phyloP scores from a whole-genome alignment of 1,139 yeast species.

The Blastobotrys serpentis region DNA sequence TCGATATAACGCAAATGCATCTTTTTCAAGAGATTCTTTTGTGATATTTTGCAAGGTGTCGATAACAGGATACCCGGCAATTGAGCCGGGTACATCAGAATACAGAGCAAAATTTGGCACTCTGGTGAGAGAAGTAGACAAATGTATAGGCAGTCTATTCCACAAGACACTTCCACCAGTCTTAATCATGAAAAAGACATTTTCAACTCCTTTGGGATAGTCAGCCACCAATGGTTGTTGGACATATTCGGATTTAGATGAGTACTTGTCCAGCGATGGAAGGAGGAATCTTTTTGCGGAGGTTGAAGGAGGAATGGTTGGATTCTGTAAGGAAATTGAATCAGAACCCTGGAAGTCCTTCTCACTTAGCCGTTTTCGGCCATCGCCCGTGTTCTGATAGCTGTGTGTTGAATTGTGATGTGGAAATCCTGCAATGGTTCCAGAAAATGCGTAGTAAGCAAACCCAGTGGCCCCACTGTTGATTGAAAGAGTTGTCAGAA shows the following conservation, averaged over 20 bases:
- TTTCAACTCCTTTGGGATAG: constrained; percentile 27
- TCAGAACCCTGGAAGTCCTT: too few species aligned
- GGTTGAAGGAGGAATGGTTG: constrained; percentile 10
- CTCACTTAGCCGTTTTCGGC: too few species aligned
- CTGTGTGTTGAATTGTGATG: too few species aligned
- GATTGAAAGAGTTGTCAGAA: too few species aligned
- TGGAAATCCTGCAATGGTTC: too few species aligned
- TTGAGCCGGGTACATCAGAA: constrained; percentile 34
- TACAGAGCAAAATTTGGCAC: constrained; percentile 39
- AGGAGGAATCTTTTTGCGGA: constrained; percentile 10
- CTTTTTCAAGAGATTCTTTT: constrained; percentile 24
- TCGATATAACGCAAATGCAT: constrained; percentile 33
- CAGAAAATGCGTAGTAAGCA: too few species aligned
- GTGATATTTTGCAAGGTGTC: constrained; percentile 36
- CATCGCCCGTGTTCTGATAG: too few species aligned
- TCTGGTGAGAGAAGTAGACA: constrained; percentile 38
- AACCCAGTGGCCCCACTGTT: too few species aligned
- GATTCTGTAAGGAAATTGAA: too few species aligned
- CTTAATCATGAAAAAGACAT: constrained; percentile 37
- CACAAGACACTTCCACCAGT: constrained; percentile 40
- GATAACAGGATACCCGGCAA: constrained; percentile 38
- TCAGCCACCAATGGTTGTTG: constrained; percentile 30
- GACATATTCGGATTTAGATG: constrained; percentile 21
- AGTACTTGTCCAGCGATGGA: constrained; percentile 8
- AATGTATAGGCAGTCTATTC: constrained; percentile 40